Conservation (phyloP, 208 protist species). For the Leishmania braziliensis region DNA sequence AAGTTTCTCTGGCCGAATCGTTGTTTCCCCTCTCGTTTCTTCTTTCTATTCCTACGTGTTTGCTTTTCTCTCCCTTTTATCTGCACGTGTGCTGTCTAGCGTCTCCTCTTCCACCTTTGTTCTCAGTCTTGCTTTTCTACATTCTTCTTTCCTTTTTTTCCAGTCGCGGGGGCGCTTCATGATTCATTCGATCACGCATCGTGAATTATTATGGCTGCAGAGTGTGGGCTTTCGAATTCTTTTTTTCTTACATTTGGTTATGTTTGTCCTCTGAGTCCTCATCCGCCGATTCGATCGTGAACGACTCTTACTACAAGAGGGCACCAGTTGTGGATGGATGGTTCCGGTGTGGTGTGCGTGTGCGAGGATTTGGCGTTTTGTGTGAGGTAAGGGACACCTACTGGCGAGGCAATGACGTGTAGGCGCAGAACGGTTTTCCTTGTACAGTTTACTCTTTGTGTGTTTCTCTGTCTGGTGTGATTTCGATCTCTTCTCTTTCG, state of each 20-base stretch:
- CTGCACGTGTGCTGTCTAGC: background rate
- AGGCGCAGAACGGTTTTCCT: background rate
- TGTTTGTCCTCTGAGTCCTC: constrained; percentile 3
- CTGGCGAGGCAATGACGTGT: background rate
- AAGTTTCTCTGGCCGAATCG: background rate
- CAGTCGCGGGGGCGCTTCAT: background rate
- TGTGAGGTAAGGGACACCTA: background rate
- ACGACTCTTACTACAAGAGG: background rate
- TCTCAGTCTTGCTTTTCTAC: background rate
- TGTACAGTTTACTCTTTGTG: background rate
- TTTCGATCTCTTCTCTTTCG: background rate
- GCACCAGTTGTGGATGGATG: background rate
- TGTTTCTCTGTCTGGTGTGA: background rate
- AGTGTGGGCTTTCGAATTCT: background rate
- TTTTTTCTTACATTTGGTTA: background rate
- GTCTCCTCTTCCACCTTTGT: background rate
- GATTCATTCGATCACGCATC: background rate
- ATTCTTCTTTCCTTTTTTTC: background rate
- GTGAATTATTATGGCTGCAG: background rate
- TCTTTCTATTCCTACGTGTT: background rate
- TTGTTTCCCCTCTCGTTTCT: background rate
- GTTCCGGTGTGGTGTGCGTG: background rate
- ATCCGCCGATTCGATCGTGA: background rate
- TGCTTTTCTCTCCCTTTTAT: background rate
- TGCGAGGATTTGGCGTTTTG: background rate